Evolutionary conservation across 495 filamentous ascomycete species (phyloP).

Genomic region (Tuber melanosporum): DNA sequence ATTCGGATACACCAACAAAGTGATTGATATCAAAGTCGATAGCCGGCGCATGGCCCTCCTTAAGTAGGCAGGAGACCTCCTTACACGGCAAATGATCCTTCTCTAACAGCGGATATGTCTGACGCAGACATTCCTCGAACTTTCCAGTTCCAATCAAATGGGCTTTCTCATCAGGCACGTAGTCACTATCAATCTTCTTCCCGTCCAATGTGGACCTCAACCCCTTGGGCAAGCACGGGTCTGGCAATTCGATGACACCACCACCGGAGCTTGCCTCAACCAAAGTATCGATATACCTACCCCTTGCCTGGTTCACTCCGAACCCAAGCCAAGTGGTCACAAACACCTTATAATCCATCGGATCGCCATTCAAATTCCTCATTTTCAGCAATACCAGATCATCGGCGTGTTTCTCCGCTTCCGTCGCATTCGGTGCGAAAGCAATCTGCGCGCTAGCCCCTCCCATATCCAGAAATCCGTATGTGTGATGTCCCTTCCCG

Average conservation of each 20-base stretch:
- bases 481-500: slow-evolving; percentile 88
- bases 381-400: slow-evolving; percentile 81
- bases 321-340: slow-evolving; percentile 96
- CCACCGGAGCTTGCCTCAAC: slow-evolving; percentile 53
- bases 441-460: slow-evolving; percentile 96
- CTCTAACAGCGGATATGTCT: slow-evolving; percentile 79
- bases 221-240: slow-evolving; percentile 83
- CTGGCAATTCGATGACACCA: slow-evolving; percentile 62
- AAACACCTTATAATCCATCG: slow-evolving; percentile 79
- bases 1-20: slow-evolving; percentile 96
- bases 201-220: slow-evolving; percentile 63
- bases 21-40: slow-evolving; percentile 98
- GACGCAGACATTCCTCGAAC: slow-evolving; percentile 76
- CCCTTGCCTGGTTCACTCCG: slow-evolving; percentile 83
- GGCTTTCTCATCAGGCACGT: slow-evolving; percentile 41
- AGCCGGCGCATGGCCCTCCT: slow-evolving; percentile 83
- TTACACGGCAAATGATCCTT: slow-evolving; percentile 73
- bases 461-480: slow-evolving; percentile 97
- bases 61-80: slow-evolving; percentile 78
- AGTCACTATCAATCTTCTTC: slow-evolving; percentile 45
- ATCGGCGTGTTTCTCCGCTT: slow-evolving; percentile 80
- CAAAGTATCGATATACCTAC: slow-evolving; percentile 68
- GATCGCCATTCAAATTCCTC: slow-evolving; percentile 67
- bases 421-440: slow-evolving; percentile 89
- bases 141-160: slow-evolving; percentile 71